Percentiles rank a stretch among this genome's conserved stretches.
Conservation (phyloP, 176 grass and related monocot species). For the Hordeum marinum region DNA sequence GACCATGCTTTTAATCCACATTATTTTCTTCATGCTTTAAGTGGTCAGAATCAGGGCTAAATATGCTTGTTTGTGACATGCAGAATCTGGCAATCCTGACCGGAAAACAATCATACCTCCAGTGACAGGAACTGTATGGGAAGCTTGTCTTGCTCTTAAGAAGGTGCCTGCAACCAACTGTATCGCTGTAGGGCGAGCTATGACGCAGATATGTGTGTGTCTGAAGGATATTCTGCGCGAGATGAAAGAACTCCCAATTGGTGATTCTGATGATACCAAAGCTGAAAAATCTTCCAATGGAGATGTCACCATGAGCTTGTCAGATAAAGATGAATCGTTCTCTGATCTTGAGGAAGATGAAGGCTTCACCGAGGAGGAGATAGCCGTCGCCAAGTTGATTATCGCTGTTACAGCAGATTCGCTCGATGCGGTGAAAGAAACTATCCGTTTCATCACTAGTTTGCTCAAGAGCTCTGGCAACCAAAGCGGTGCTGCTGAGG, state of each 20-base stretch:
- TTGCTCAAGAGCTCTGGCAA: slow-evolving; percentile 57
- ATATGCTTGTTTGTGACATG: not conserved
- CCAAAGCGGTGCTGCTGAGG: slow-evolving; percentile 26
- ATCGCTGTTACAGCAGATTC: slow-evolving; percentile 49
- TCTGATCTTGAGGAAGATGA: slow-evolving; percentile 54
- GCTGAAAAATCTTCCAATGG: slow-evolving; percentile 38
- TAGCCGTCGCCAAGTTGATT: slow-evolving; percentile 53
- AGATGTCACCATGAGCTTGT: slow-evolving; percentile 25
- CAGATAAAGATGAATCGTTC: slow-evolving; percentile 56
- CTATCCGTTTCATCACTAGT: slow-evolving; percentile 71
- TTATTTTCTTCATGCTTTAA: not conserved
- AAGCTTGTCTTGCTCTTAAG: slow-evolving; percentile 80
- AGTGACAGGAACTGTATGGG: slow-evolving; percentile 72
- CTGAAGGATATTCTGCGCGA: slow-evolving; percentile 86
- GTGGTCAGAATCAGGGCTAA: not conserved
- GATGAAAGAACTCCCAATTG: slow-evolving; percentile 76
- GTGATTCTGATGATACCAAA: slow-evolving; percentile 17
- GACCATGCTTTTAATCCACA: not conserved
- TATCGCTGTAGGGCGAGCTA: slow-evolving; percentile 65
- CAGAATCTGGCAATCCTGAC: slow-evolving; percentile 52
- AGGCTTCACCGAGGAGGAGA: slow-evolving; percentile 69
- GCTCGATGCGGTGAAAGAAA: slow-evolving; percentile 67
- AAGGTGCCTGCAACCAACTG: slow-evolving; percentile 75
- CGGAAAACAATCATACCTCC: slow-evolving; percentile 53
- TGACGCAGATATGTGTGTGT: slow-evolving; percentile 67